A percentile compares a stretch with the other conserved stretches of the same genome.
phyloP scores from a whole-genome alignment of 2,329 filamentous ascomycete genomes.

The Phyllosticta citrichinensis region DNA sequence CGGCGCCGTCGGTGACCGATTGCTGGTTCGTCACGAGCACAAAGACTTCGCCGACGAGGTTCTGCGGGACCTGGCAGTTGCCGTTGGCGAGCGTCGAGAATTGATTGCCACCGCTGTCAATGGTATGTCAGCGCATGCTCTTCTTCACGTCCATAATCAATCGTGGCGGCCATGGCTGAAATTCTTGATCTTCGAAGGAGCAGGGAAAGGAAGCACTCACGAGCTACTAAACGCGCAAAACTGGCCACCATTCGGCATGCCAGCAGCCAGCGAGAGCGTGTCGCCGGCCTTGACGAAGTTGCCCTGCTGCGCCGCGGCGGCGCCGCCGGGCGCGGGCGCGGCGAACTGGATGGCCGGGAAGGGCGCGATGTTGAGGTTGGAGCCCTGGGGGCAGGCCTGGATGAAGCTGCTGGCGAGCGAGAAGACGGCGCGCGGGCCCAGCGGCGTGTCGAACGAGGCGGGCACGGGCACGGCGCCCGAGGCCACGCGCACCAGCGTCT shows the following conservation, averaged over 20 bases:
- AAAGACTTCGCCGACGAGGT: slow-evolving; percentile 55
- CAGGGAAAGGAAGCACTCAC: slow-evolving; percentile 19
- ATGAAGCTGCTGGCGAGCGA: slow-evolving; percentile 67
- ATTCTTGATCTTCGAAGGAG: too few relatives aligned
- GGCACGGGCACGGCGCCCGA: slow-evolving; percentile 51
- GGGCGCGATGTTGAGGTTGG: slow-evolving; percentile 52
- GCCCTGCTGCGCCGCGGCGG: slow-evolving; percentile 8
- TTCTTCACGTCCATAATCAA: too few relatives aligned
- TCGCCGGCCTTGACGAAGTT: slow-evolving; percentile 16
- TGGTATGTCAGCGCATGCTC: slow-evolving; percentile 15
- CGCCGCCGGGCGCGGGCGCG: slow-evolving; percentile 37
- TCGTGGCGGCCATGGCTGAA: too few relatives aligned
- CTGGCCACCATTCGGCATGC: slow-evolving; percentile 35
- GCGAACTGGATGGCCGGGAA: slow-evolving; percentile 49
- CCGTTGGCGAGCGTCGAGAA: slow-evolving; percentile 49
- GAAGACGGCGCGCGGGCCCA: slow-evolving; percentile 60
- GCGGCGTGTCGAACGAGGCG: slow-evolving; percentile 59
- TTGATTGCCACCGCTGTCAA: slow-evolving; percentile 23
- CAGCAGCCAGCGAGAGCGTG: slow-evolving; percentile 28
- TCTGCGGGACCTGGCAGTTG: slow-evolving; percentile 52
- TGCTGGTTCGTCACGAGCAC: slow-evolving; percentile 50
- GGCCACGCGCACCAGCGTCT: slow-evolving; percentile 59
- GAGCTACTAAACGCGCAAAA: slow-evolving; percentile 61
- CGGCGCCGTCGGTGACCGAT: slow-evolving; percentile 35
- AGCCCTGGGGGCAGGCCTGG: slow-evolving; percentile 53